A percentile compares a stretch with the other conserved stretches of the same genome.
Evolutionary conservation across 257 asterid genomes (phyloP).

Genomic region (Solanum piurae): DNA sequence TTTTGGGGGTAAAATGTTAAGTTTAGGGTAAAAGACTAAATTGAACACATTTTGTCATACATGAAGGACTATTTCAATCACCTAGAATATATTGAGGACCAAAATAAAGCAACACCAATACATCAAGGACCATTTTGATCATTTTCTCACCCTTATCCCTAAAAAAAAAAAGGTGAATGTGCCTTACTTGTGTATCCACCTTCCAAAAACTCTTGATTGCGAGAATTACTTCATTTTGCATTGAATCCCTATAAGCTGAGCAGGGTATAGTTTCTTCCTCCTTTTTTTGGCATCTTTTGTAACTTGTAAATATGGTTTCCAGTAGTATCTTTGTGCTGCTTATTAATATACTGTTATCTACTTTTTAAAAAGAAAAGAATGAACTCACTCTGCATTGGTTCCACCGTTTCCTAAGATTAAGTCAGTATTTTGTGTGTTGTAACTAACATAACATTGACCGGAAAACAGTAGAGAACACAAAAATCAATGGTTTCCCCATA

Average conservation of each 20-base stretch:
- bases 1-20: no score
- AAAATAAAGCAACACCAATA: no score
- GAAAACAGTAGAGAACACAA: background rate
- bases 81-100: no score
- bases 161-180: background rate
- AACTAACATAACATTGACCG: background rate
- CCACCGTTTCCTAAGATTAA: background rate
- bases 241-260: background rate
- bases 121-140: no score
- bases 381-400: background rate
- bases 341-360: background rate
- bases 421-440: background rate
- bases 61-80: no score
- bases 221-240: background rate
- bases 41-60: no score
- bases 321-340: background rate
- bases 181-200: background rate
- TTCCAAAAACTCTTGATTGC: background rate
- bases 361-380: background rate
- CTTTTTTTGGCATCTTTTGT: background rate
- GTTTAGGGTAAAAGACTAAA: no score
- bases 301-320: background rate
- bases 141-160: background rate
- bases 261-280: background rate
- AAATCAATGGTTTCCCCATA: background rate